Percentiles rank a stretch among this genome's conserved stretches.
Conservation (phyloP, 805 yeast species). For the Naumovozyma dairenensis region DNA sequence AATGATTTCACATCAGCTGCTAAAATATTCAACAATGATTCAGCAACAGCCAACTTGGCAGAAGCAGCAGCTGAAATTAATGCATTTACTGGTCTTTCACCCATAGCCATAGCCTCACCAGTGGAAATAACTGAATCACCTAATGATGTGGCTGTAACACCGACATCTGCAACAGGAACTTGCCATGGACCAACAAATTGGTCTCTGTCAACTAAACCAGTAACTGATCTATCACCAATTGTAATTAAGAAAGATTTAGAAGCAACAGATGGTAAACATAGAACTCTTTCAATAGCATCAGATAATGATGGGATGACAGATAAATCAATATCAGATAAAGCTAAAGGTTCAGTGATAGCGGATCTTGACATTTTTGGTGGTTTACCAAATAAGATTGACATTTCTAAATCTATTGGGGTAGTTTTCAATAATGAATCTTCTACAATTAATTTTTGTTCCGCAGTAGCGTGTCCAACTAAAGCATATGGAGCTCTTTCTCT, state of each 20-base stretch:
- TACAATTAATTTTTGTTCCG: constrained; percentile 71
- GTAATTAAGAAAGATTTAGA: constrained; percentile 90
- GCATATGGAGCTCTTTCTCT: constrained; percentile 96
- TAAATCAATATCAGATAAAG: constrained; percentile 33
- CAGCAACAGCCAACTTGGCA: constrained; percentile 93
- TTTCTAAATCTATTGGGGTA: constrained; percentile 90
- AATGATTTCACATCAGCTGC: constrained; percentile 82
- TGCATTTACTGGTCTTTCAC: constrained; percentile 89
- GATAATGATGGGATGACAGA: constrained; percentile 32
- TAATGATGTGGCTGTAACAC: constrained; percentile 84
- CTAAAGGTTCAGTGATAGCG: constrained; percentile 53
- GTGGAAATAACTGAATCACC: constrained; percentile 61
- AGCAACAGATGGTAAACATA: constrained; percentile 88
- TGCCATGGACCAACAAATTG: constrained; percentile 99
- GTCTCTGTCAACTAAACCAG: constrained; percentile 93
- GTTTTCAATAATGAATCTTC: constrained; percentile 68
- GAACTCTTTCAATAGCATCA: constrained; percentile 72
- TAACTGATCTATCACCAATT: constrained; percentile 97
- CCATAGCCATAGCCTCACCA: constrained; percentile 98
- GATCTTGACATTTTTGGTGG: constrained; percentile 89
- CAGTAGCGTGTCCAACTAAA: constrained; percentile 89
- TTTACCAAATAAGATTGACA: constrained; percentile 91
- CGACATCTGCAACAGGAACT: constrained; percentile 96
- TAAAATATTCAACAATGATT: constrained; percentile 73
- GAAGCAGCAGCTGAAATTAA: constrained; percentile 82